phyloP scores from a whole-genome alignment of 2,329 filamentous ascomycete species.

The Penicillium brasilianum region DNA sequence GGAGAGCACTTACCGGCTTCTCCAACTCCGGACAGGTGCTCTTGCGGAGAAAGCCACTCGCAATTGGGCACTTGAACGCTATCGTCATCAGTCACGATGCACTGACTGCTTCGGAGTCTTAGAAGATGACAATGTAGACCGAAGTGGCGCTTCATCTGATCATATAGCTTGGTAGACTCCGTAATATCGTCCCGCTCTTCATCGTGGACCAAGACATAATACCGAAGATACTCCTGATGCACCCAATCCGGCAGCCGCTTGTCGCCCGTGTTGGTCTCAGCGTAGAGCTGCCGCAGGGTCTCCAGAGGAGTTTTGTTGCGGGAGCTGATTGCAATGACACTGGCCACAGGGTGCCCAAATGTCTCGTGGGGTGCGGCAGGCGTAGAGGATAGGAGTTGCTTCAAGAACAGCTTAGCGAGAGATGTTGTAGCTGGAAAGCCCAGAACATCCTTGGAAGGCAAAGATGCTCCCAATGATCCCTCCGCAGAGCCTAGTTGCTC shows the following conservation, averaged over 20 bases:
- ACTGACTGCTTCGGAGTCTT: constrained; percentile 80
- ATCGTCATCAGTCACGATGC: constrained; percentile 88
- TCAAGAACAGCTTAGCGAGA: constrained; percentile 84
- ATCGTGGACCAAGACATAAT: constrained; percentile 95
- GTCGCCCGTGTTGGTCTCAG: constrained; percentile 78
- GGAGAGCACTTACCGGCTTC: constrained; percentile 57
- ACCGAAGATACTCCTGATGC: constrained; percentile 87
- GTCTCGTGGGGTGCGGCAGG: constrained; percentile 85
- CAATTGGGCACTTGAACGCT: constrained; percentile 78
- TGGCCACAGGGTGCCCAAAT: constrained; percentile 91
- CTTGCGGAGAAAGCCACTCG: constrained; percentile 86
- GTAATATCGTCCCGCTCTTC: constrained; percentile 93
- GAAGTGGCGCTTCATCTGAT: constrained; percentile 99
- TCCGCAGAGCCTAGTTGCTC: constrained; percentile 79
- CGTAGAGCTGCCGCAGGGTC: constrained; percentile 81
- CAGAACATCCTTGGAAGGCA: constrained; percentile 38
- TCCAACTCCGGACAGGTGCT: constrained; percentile 78
- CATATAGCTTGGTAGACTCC: constrained; percentile 86
- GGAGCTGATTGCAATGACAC: constrained; percentile 93
- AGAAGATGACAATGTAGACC: constrained; percentile 93
- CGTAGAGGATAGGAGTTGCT: constrained; percentile 79
- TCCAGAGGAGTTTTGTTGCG: constrained; percentile 83
- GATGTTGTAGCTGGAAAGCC: constrained; percentile 63
- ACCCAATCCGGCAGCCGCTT: constrained; percentile 81
- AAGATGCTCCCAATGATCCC: constrained; percentile 46